A percentile compares a stretch with the other conserved stretches of the same genome.
phyloP scores from a whole-genome alignment of 2,329 filamentous ascomycete genomes.

The Magnaporthales sp. region DNA sequence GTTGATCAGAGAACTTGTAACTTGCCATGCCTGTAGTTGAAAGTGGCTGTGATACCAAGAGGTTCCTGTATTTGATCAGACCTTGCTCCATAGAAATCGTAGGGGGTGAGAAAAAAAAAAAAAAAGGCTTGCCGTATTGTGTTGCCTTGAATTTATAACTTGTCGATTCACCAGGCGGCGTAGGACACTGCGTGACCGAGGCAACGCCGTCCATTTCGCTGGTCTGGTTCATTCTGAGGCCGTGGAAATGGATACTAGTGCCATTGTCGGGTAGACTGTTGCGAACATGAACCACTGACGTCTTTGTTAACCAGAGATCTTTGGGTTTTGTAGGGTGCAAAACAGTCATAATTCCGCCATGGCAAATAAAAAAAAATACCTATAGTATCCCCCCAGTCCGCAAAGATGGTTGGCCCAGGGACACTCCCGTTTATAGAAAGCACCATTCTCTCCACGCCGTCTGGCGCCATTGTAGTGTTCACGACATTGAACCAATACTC shows the following conservation, averaged over 20 bases:
- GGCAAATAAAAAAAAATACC: conserved; percentile 8
- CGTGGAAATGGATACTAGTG: conserved; percentile 41
- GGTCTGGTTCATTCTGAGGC: conserved; percentile 32
- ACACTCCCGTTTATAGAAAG: conserved; percentile 26
- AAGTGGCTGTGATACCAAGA: conserved; percentile 53
- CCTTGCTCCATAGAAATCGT: too few species aligned
- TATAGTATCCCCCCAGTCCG: conserved; percentile 26
- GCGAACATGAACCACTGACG: conserved; percentile 50
- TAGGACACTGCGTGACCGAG: conserved; percentile 30
- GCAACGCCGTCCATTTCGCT: conserved; percentile 32
- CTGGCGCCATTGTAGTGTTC: conserved; percentile 27
- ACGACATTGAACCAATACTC: conserved; percentile 38
- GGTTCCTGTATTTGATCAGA: conserved; percentile 19
- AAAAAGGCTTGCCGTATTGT: conserved; percentile 29
- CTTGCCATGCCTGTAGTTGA: conserved; percentile 13
- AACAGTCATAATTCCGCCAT: conserved; percentile 47
- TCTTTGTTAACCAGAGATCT: too few species aligned
- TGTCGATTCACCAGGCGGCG: conserved; percentile 22
- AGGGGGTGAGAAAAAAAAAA: too few species aligned
- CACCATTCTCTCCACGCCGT: conserved; percentile 31
- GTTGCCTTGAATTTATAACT: conserved; percentile 48
- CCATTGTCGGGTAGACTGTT: conserved; percentile 49
- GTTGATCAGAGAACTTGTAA: background rate
- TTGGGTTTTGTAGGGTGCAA: conserved; percentile 50
- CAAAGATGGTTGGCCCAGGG: conserved; percentile 21